Evolutionary conservation across 1,139 yeast genomes (phyloP).

Genomic region (Magnusiomyces clavatus): DNA sequence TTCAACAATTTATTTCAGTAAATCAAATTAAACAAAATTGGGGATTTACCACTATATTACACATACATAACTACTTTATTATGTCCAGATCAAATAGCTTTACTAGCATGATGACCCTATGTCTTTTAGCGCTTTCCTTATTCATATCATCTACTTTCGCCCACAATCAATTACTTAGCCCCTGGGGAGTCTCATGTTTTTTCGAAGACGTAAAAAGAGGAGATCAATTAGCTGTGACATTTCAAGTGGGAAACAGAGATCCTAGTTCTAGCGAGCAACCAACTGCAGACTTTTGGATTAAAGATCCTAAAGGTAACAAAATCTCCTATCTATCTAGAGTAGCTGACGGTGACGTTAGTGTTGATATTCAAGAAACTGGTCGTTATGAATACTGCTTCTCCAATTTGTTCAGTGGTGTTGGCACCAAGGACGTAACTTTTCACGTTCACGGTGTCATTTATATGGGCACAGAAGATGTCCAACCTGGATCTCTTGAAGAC

Average conservation of each 20-base stretch:
- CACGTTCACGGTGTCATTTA: slow-evolving; percentile 91
- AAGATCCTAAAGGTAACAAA: slow-evolving; percentile 52
- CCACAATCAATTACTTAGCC: slow-evolving; percentile 77
- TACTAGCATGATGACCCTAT: background rate
- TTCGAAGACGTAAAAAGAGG: slow-evolving; percentile 73
- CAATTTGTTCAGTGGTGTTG: slow-evolving; percentile 66
- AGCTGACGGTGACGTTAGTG: slow-evolving; percentile 74
- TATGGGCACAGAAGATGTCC: slow-evolving; percentile 76
- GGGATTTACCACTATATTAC: background rate
- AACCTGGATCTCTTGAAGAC: slow-evolving; percentile 74
- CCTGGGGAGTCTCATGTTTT: slow-evolving; percentile 83
- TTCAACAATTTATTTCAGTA: background rate
- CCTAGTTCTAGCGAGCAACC: slow-evolving; percentile 71
- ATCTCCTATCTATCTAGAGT: slow-evolving; percentile 45
- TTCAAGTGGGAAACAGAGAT: slow-evolving; percentile 91
- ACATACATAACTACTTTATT: too few species aligned
- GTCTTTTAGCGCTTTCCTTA: slow-evolving; percentile 12
- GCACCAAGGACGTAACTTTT: slow-evolving; percentile 87
- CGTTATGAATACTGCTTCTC: slow-evolving; percentile 86
- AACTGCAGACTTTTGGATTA: slow-evolving; percentile 64
- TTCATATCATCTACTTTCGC: slow-evolving; percentile 36
- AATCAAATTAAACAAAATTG: background rate
- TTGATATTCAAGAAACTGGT: slow-evolving; percentile 61
- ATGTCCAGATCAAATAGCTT: background rate
- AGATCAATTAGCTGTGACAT: slow-evolving; percentile 82